A percentile compares a stretch with the other conserved stretches of the same genome.
Evolutionary conservation across 352 stramenopile genomes (phyloP).

Genomic region (Pythium guiyangense): DNA sequence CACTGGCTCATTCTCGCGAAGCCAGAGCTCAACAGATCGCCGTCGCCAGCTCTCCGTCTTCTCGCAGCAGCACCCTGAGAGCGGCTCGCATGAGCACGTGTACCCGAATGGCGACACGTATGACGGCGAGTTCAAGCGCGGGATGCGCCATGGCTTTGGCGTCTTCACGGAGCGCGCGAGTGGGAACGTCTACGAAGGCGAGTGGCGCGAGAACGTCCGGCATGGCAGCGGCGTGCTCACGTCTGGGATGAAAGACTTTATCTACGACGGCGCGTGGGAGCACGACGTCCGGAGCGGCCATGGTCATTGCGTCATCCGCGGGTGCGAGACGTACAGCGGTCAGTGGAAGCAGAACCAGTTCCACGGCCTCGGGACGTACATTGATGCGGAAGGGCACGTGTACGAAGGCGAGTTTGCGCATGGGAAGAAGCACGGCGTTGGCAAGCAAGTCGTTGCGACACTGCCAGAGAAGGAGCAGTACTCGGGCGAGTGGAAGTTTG

Average conservation of each 20-base stretch:
- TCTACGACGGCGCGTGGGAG: constrained; percentile 77
- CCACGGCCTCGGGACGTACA: constrained; percentile 73
- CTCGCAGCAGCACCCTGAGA: constrained; percentile 20
- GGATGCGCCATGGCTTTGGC: constrained; percentile 45
- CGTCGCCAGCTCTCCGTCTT: constrained; percentile 7
- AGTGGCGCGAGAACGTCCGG: constrained; percentile 53
- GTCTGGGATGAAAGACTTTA: constrained; percentile 70
- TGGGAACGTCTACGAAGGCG: constrained; percentile 67
- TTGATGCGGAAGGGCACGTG: constrained; percentile 71
- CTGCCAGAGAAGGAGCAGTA: constrained; percentile 37
- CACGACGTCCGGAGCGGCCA: constrained; percentile 53
- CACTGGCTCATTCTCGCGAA: neutral
- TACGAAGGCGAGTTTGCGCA: constrained; percentile 79
- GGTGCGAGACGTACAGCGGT: constrained; percentile 71
- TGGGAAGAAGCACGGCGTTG: constrained; percentile 76
- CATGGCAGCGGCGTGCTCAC: constrained; percentile 66
- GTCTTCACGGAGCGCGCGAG: constrained; percentile 58
- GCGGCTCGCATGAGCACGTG: constrained; percentile 30
- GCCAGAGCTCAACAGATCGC: neutral
- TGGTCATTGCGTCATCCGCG: constrained; percentile 75
- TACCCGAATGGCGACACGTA: constrained; percentile 74
- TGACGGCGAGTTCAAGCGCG: constrained; percentile 54
- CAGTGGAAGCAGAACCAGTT: constrained; percentile 73
- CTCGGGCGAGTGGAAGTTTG: constrained; percentile 55
- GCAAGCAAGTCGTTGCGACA: constrained; percentile 30